phyloP scores from a whole-genome alignment of 768 basidiomycete species.

The Clathrus columnatus region DNA sequence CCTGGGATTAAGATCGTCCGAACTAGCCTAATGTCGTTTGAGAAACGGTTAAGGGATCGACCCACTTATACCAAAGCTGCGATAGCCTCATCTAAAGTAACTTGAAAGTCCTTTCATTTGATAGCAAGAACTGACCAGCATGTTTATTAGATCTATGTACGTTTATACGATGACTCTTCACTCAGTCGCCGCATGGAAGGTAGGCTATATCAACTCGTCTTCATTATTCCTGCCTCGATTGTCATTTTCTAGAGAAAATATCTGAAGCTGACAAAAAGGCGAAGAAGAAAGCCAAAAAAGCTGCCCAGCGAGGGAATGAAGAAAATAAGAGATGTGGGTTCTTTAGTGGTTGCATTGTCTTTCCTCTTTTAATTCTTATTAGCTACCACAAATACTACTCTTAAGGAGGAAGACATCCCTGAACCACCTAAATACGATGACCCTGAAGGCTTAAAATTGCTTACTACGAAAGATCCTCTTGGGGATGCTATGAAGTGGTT shows the following conservation, averaged over 20 bases:
- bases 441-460: constrained; percentile 67
- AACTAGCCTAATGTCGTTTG: constrained; percentile 22
- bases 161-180: constrained; percentile 61
- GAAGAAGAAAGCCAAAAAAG: constrained; percentile 81
- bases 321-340: constrained; percentile 62
- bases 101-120: constrained; percentile 13
- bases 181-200: constrained; percentile 4
- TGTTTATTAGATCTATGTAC: constrained; percentile 56
- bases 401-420: constrained; percentile 63
- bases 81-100: constrained; percentile 59
- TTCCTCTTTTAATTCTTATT: constrained; percentile 10
- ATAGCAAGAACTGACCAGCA: constrained; percentile 9
- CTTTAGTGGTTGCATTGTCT: too few species aligned
- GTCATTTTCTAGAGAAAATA: constrained; percentile 28
- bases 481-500: constrained; percentile 70
- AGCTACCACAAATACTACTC: constrained; percentile 24
- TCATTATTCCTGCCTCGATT: constrained; percentile 10
- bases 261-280: constrained; percentile 71
- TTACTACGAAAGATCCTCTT: constrained; percentile 54
- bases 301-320: constrained; percentile 55
- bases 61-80: constrained; percentile 69
- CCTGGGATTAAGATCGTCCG: neutral
- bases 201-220: constrained; percentile 34
- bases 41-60: constrained; percentile 70
- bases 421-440: constrained; percentile 64